These are phyloP conservation scores for Trypethelium eluteriae DNA, from an alignment of 495 filamentous ascomycete species.

Conservation along the genomic window DNA sequence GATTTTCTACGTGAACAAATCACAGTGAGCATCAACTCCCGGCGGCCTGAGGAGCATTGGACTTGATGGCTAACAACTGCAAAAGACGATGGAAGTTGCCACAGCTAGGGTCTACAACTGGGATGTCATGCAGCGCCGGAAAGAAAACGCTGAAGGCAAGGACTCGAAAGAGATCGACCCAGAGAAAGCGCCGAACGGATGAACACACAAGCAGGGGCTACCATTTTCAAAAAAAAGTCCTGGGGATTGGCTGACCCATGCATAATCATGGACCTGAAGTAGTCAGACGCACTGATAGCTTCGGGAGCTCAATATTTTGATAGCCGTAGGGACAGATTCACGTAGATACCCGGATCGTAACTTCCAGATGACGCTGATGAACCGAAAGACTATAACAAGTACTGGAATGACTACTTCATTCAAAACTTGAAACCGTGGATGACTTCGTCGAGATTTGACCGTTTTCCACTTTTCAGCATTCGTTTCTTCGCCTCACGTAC, in stretches of 20 bases:
- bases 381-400: neutral
- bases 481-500: neutral
- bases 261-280: neutral
- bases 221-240: neutral
- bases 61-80: neutral
- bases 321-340: no score
- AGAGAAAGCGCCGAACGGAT: conserved; percentile 13
- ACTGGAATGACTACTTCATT: neutral
- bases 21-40: conserved; percentile 52
- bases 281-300: neutral
- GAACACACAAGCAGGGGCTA: neutral
- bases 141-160: conserved; percentile 64
- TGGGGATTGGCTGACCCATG: neutral
- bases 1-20: conserved; percentile 96
- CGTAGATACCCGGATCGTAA: neutral
- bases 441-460: neutral
- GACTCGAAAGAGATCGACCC: conserved; percentile 11
- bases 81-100: conserved; percentile 91
- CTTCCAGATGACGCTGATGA: neutral
- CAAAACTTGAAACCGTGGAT: neutral
- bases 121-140: conserved; percentile 89
- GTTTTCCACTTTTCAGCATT: neutral
- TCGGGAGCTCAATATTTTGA: conserved; percentile 7
- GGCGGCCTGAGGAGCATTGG: no score
- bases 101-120: conserved; percentile 97